These are phyloP conservation scores for Beauveria sp. DNA, from an alignment of 2,329 filamentous ascomycete species.

Conservation along the genomic window DNA sequence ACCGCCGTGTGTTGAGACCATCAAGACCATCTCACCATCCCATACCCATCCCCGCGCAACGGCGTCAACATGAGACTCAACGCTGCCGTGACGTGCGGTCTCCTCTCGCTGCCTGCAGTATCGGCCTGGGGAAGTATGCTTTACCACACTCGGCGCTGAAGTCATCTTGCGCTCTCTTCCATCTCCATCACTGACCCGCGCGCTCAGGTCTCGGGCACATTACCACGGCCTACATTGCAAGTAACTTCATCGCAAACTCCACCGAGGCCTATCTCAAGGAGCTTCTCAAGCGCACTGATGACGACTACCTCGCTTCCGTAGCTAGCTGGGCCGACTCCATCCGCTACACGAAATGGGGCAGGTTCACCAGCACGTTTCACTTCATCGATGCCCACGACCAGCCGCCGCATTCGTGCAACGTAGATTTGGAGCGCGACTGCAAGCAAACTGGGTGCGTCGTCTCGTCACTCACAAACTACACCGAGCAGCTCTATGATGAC, in stretches of 20 bases:
- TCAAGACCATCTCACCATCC: not conserved
- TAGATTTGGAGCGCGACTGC: conserved; percentile 55
- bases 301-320: conserved; percentile 53
- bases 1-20: not conserved
- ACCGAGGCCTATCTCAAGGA: conserved; percentile 51
- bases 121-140: conserved; percentile 36
- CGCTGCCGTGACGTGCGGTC: not conserved
- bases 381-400: conserved; percentile 62
- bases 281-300: conserved; percentile 46
- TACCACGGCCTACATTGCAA: conserved; percentile 56
- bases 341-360: conserved; percentile 56
- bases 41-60: not conserved
- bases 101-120: conserved; percentile 8
- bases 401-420: conserved; percentile 49
- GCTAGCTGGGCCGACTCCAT: conserved; percentile 62
- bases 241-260: conserved; percentile 48
- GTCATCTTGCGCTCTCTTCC: not conserved
- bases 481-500: conserved; percentile 42
- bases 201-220: conserved; percentile 55
- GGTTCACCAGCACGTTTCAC: conserved; percentile 56
- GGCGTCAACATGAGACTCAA: conserved; percentile 3
- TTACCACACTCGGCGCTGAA: not conserved
- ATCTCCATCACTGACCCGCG: not conserved
- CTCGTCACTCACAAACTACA: conserved; percentile 53
- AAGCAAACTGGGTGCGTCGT: conserved; percentile 55